A percentile compares a stretch with the other conserved stretches of the same genome.
phyloP scores from a whole-genome alignment of 192 early-diverging fungal species.

The Linnemannia elongata region DNA sequence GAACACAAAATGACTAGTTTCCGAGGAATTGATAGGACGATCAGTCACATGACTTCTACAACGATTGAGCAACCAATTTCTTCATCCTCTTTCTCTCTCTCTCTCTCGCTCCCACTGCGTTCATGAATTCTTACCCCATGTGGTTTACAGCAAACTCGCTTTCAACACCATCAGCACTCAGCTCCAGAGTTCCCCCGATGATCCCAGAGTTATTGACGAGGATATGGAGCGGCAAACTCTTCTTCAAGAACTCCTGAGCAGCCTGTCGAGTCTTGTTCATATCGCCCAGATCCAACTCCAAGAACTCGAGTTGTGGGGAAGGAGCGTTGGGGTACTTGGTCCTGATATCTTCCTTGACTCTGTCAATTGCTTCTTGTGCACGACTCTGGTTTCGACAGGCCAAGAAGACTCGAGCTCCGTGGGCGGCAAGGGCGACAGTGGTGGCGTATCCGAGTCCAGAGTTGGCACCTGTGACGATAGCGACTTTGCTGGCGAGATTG shows the following conservation, averaged over 20 bases:
- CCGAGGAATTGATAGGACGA: neutral
- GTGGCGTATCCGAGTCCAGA: conserved; percentile 48
- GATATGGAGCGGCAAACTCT: conserved; percentile 57
- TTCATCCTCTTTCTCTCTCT: neutral
- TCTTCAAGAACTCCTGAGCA: conserved; percentile 46
- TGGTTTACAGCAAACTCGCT: conserved; percentile 60
- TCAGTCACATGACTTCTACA: neutral
- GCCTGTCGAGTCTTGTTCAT: conserved; percentile 14
- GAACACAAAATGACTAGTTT: conserved; percentile 30
- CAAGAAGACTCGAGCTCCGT: conserved; percentile 25
- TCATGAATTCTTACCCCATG: conserved; percentile 37
- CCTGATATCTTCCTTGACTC: conserved; percentile 13
- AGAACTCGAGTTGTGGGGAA: conserved; percentile 12
- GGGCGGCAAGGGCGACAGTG: conserved; percentile 13
- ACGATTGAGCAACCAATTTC: neutral
- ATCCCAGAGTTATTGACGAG: conserved; percentile 33
- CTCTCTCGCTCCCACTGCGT: neutral
- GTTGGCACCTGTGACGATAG: conserved; percentile 61
- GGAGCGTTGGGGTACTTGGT: too few species aligned
- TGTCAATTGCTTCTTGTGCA: neutral
- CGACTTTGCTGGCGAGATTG: conserved; percentile 52
- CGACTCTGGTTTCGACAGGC: conserved; percentile 13
- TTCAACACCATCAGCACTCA: conserved; percentile 45
- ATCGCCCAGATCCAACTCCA: conserved; percentile 25
- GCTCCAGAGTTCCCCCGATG: neutral